phyloP scores from a whole-genome alignment of 2,329 filamentous ascomycete genomes.

The Fusarium virguliforme region DNA sequence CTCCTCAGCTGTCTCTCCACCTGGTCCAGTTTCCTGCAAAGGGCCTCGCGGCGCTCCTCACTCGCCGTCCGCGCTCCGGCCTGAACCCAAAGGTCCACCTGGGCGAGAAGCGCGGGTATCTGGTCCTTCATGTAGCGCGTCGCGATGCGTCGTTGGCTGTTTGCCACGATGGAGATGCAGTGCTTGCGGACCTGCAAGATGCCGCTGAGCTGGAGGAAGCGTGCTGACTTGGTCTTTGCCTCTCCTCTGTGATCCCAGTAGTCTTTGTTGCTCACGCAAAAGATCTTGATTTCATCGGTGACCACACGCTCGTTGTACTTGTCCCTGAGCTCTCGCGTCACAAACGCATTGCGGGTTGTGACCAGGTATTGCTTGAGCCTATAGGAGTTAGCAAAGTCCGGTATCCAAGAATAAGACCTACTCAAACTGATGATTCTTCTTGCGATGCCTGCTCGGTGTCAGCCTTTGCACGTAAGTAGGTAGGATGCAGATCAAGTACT shows the following conservation, averaged over 20 bases:
- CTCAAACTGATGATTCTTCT: conserved; percentile 43
- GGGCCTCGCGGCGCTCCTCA: conserved; percentile 56
- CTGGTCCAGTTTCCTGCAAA: conserved; percentile 54
- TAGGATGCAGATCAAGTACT: not conserved
- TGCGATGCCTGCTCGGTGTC: conserved; percentile 27
- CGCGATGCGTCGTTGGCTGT: conserved; percentile 58
- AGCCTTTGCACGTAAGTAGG: not conserved
- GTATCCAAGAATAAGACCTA: conserved; percentile 34
- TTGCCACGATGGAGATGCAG: conserved; percentile 63
- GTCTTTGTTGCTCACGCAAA: conserved; percentile 63
- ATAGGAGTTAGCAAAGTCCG: not conserved
- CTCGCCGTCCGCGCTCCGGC: conserved; percentile 58
- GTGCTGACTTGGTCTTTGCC: conserved; percentile 38
- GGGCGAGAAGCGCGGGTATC: conserved; percentile 60
- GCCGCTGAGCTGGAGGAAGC: conserved; percentile 60
- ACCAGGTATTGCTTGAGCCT: conserved; percentile 58
- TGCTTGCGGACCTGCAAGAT: conserved; percentile 60
- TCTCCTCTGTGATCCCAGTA: conserved; percentile 59
- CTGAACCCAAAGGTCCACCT: conserved; percentile 62
- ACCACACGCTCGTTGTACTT: conserved; percentile 52
- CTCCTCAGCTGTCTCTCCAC: conserved; percentile 54
- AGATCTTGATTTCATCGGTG: conserved; percentile 53
- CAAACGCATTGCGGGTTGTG: conserved; percentile 56
- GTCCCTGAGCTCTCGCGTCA: conserved; percentile 51
- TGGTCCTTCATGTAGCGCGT: conserved; percentile 59